Evolutionary conservation across 768 basidiomycete genomes (phyloP).

Genomic region (Termitomyces sp.): DNA sequence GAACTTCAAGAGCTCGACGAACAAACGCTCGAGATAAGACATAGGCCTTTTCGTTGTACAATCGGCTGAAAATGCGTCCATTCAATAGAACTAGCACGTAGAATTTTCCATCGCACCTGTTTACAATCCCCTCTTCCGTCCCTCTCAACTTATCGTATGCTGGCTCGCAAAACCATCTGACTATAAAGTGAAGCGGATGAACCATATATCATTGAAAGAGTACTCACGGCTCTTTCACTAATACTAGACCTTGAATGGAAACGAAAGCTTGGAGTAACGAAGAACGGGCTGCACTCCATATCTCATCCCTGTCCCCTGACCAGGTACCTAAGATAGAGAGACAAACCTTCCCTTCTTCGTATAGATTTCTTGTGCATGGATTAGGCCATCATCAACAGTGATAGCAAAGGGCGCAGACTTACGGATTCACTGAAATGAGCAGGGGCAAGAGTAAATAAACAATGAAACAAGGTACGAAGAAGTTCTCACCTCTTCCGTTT

Average conservation of each 20-base stretch:
- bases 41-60: conserved; percentile 92
- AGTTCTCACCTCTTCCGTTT: conserved; percentile 69
- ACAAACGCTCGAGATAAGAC: conserved; percentile 88
- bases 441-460: conserved; percentile 3
- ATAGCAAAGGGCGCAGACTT: conserved; percentile 23
- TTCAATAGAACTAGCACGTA: not conserved
- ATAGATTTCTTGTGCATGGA: conserved; percentile 58
- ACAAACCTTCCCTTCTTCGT: conserved; percentile 95
- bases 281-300: conserved; percentile 80
- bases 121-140: conserved; percentile 84
- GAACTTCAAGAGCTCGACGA: conserved; percentile 80
- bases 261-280: conserved; percentile 90
- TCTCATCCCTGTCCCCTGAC: conserved; percentile 84
- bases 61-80: conserved; percentile 47
- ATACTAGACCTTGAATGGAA: conserved; percentile 89
- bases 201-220: not conserved
- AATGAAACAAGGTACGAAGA: not conserved
- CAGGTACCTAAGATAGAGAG: conserved; percentile 89
- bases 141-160: conserved; percentile 90
- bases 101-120: conserved; percentile 46
- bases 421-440: conserved; percentile 64
- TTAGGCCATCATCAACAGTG: not conserved
- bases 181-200: not conserved
- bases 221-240: conserved; percentile 88
- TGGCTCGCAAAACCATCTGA: conserved; percentile 87